Percentiles rank a stretch among this genome's conserved stretches.
phyloP scores from a whole-genome alignment of 1,284 basidiomycete species.

The Ceratobasidium sp. region DNA sequence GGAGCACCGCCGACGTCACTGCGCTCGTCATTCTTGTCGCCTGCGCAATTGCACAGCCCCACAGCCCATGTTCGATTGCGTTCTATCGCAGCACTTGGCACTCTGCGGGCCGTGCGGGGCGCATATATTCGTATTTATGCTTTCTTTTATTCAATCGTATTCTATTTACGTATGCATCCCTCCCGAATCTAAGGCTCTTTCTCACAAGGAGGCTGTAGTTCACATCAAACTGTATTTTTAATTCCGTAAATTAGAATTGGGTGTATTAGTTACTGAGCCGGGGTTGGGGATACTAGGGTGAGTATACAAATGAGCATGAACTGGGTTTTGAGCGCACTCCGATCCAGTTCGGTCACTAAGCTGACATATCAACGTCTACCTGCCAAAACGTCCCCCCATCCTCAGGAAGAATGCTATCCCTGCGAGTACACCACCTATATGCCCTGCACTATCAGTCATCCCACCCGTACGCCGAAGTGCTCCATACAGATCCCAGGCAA shows the following conservation, averaged over 20 bases:
- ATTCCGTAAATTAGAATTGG: too few relatives aligned
- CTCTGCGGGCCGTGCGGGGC: constrained; percentile 7
- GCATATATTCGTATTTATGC: constrained; percentile 11
- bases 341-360: background rate
- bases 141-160: background rate
- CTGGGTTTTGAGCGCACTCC: background rate
- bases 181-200: too few relatives aligned
- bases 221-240: background rate
- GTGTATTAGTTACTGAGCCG: background rate
- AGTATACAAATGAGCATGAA: constrained; percentile 1
- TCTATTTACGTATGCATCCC: background rate
- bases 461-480: constrained; percentile 43
- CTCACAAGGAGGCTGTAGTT: background rate
- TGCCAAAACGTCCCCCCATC: constrained; percentile 35
- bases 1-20: constrained; percentile 44
- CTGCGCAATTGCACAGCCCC: constrained; percentile 45
- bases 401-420: constrained; percentile 49
- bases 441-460: constrained; percentile 49
- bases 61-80: constrained; percentile 9
- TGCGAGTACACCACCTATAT: constrained; percentile 49
- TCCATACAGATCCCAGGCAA: constrained; percentile 48
- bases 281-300: background rate
- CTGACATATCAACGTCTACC: constrained; percentile 1
- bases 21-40: constrained; percentile 35
- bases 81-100: constrained; percentile 9